Evolutionary conservation across 2,329 filamentous ascomycete genomes (phyloP).

Genomic region (Teratosphaeria pseudoeucalypti): DNA sequence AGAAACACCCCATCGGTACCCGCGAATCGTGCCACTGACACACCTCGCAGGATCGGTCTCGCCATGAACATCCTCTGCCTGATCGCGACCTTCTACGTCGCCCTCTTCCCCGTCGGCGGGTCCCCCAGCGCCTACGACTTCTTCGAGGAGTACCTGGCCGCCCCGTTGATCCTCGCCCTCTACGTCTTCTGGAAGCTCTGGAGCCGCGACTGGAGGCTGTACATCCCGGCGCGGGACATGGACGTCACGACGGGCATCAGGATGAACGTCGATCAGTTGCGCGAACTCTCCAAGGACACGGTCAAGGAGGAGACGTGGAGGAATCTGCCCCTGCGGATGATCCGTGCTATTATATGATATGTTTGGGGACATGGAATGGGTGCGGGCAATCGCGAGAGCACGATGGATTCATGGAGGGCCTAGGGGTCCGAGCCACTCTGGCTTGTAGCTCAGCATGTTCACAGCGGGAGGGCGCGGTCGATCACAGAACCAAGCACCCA

Average conservation of each 20-base stretch:
- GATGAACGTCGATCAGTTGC: constrained; percentile 1
- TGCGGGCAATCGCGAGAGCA: not conserved
- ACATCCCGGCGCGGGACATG: constrained; percentile 7
- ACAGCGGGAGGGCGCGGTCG: no score
- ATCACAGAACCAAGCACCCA: no score
- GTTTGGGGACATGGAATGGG: not conserved
- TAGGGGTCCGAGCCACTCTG: not conserved
- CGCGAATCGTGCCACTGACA: not conserved
- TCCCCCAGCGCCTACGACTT: constrained; percentile 11
- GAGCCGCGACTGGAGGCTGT: constrained; percentile 2
- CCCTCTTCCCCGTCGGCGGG: constrained; percentile 56
- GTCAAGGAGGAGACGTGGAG: not conserved
- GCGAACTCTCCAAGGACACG: not conserved
- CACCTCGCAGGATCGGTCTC: constrained; percentile 41
- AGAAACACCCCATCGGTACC: not conserved
- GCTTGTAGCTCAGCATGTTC: no score
- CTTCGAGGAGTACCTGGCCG: constrained; percentile 25
- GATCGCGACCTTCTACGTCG: constrained; percentile 67
- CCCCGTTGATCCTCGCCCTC: constrained; percentile 23
- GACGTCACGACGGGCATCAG: constrained; percentile 12
- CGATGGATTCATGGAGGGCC: not conserved
- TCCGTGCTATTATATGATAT: not conserved
- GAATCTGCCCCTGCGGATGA: not conserved
- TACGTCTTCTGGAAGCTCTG: constrained; percentile 25
- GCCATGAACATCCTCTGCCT: constrained; percentile 55